phyloP scores from a whole-genome alignment of 306 rosid species.

The Fragaria ananassa region DNA sequence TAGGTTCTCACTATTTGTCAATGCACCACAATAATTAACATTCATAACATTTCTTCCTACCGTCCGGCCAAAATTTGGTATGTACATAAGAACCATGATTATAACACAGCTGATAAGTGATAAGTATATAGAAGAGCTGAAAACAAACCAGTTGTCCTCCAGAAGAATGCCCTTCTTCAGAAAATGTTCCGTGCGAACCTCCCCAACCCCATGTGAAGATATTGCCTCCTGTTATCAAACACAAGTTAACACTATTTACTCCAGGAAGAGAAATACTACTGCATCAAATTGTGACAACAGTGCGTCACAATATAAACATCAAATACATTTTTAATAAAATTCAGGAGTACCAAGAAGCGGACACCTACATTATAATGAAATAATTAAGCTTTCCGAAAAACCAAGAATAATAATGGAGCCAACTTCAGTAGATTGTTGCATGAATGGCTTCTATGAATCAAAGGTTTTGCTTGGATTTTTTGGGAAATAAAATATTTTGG shows the following conservation, averaged over 20 bases:
- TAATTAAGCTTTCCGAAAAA: not conserved
- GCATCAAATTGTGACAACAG: constrained; percentile 1
- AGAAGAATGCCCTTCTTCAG: constrained; percentile 77
- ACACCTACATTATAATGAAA: not conserved
- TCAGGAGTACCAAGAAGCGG: not conserved
- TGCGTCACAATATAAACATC: not conserved
- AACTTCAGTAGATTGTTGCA: not conserved
- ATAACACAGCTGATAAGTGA: not conserved
- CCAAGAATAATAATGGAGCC: not conserved
- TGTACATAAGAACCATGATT: constrained; percentile 10
- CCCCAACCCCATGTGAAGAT: constrained; percentile 99
- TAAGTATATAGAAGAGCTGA: constrained; percentile 25
- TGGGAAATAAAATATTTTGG: not conserved
- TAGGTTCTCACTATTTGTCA: not conserved
- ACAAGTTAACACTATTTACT: constrained; percentile 7
- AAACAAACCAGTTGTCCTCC: constrained; percentile 88
- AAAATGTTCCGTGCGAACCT: constrained; percentile 90
- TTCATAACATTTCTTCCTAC: not conserved
- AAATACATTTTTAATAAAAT: not conserved
- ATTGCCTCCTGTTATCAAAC: constrained; percentile 52
- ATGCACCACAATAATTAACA: not conserved
- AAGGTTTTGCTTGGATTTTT: not conserved
- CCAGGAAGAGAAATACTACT: not conserved
- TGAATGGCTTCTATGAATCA: not conserved
- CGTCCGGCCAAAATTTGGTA: not conserved